These are phyloP conservation scores for Solanum tarijense DNA, from an alignment of 257 asterid genomes.

Conservation along the genomic window DNA sequence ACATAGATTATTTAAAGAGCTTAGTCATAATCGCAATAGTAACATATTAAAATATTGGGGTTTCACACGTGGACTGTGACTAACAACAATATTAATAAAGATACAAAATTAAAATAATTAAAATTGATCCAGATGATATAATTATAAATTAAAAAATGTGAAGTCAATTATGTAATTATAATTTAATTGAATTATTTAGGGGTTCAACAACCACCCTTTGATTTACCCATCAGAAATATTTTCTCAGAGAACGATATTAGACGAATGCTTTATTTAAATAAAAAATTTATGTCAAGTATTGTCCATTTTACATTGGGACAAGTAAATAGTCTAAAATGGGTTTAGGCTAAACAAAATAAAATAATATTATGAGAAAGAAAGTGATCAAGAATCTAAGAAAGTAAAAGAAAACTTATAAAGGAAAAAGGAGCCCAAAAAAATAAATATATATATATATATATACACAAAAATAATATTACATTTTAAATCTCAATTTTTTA, in stretches of 20 bases:
- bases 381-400: not conserved
- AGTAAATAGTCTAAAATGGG: not conserved
- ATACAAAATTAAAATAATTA: not conserved
- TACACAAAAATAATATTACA: too few relatives aligned
- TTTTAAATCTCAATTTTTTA: too few relatives aligned
- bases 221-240: not conserved
- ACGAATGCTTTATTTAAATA: not conserved
- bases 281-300: not conserved
- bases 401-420: not conserved
- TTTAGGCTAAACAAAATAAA: not conserved
- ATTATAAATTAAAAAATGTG: not conserved
- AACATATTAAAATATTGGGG: not conserved
- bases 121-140: not conserved
- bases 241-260: not conserved
- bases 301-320: not conserved
- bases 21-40: not conserved
- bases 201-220: not conserved
- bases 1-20: not conserved
- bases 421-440: not conserved
- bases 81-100: not conserved
- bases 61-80: not conserved
- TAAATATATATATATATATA: too few relatives aligned
- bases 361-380: not conserved
- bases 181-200: not conserved
- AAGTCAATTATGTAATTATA: not conserved